Base-by-base conservation (phyloP, 2,329 filamentous ascomycete genomes). In the Hyphodiscus sp. region DNA sequence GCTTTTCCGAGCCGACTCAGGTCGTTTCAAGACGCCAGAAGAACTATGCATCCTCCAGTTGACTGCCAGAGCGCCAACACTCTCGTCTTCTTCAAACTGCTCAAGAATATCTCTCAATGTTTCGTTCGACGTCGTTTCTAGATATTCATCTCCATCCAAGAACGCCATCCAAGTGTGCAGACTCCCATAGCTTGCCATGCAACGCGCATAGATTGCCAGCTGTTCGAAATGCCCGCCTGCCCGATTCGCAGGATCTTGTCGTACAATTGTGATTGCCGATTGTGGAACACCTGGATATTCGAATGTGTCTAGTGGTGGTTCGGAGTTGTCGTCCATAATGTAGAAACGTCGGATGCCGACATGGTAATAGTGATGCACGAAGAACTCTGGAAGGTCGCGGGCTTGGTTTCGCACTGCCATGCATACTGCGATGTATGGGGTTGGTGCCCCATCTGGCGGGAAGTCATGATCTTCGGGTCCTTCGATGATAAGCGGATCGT, bases 161-260 rank as follows among this genome's bases (percentile, higher is more conserved):
- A 68, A 69, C 1, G 61, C 67, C 53, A 70, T 65, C 68, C 68
- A 70, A 18, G 61, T 69, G 55, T 69, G 66, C 65, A 68, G 6
- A 58, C 18, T 2, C 61, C 54, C 1, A 20, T 10, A 2, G 55
- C 33, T 38, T 66, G 64, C 52, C 23, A 57, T 59, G 30, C 45
- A 30, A 7, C 8, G 13, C 15, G 5, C 23, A 30, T 4, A 50
- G 50, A 43, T 48, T 23, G 20, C 23, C 44, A n/a, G 20, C n/a
- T 46, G 46, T 11, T 55, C 49, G 33, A 58, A 58, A 45, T 62
- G 62, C 20, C 57, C 49, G 47, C 63, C 64, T 2, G 57, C 60
- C 8, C 65, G 51, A 18, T 55, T 46, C 20, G 55, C 50, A 11
- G 48, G 49, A 26, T 26, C 23, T 26, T 26, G 23, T 4, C 23